Evolutionary conservation across 2,329 filamentous ascomycete genomes (phyloP).

Genomic region (Colletotrichum sp.): DNA sequence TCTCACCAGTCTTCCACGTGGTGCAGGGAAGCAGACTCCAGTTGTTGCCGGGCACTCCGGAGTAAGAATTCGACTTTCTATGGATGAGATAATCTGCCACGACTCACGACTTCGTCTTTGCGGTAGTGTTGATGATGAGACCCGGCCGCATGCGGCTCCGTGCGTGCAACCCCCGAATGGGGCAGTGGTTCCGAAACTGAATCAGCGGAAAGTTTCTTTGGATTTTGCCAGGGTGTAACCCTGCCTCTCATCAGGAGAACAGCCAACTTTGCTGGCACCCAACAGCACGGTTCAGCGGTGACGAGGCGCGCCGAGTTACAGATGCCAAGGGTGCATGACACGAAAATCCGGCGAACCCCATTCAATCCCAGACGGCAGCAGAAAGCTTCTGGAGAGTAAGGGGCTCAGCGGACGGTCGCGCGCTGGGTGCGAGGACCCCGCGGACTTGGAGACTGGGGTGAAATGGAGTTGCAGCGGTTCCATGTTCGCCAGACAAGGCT

Average conservation of each 20-base stretch:
- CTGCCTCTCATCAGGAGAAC: neutral
- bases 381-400: constrained; percentile 13
- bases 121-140: neutral
- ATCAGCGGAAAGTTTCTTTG: constrained; percentile 10
- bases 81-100: neutral
- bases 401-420: neutral
- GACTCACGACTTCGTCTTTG: neutral
- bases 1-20: neutral
- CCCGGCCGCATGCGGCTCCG: neutral
- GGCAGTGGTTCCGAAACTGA: constrained; percentile 16
- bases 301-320: constrained; percentile 8
- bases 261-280: neutral
- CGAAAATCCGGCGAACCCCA: neutral
- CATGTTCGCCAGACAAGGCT: neutral
- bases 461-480: neutral
- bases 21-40: neutral
- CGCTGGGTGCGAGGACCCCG: neutral
- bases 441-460: neutral
- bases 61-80: neutral
- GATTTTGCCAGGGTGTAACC: neutral
- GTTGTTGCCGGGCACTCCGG: constrained; percentile 8
- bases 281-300: constrained; percentile 2
- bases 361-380: constrained; percentile 20
- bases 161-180: neutral
- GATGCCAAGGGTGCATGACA: constrained; percentile 12